These are phyloP conservation scores for Hyphopichia fennica DNA, from an alignment of 1,139 yeast species.

Conservation along the genomic window DNA sequence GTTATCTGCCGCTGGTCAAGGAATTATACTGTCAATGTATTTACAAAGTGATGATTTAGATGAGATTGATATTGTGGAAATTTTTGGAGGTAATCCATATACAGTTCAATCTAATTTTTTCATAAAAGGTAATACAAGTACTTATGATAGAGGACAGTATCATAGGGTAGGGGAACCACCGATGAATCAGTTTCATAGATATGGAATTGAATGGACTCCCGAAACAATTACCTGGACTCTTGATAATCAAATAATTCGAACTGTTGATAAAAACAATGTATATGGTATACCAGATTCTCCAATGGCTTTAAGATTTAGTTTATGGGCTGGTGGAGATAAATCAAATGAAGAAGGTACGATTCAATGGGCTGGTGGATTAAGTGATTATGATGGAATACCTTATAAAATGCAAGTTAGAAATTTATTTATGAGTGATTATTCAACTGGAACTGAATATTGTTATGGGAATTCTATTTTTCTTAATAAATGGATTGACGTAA, in stretches of 20 bases:
- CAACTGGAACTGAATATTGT: slow-evolving; percentile 28
- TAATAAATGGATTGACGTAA: slow-evolving; percentile 15
- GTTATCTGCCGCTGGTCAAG: slow-evolving; percentile 37
- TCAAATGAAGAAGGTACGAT: slow-evolving; percentile 37
- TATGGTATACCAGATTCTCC: slow-evolving; percentile 42
- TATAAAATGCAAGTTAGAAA: slow-evolving; percentile 33
- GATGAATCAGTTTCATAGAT: slow-evolving; percentile 23
- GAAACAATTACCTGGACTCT: slow-evolving; percentile 30
- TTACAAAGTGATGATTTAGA: slow-evolving; percentile 49
- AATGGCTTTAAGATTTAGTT: slow-evolving; percentile 36
- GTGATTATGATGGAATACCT: slow-evolving; percentile 34
- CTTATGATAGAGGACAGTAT: slow-evolving; percentile 41
- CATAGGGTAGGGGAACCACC: slow-evolving; percentile 24
- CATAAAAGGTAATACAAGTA: slow-evolving; percentile 44
- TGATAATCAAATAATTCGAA: slow-evolving; percentile 29
- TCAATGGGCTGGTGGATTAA: slow-evolving; percentile 43
- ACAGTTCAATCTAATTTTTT: slow-evolving; percentile 45
- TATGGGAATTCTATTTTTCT: slow-evolving; percentile 22
- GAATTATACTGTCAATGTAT: slow-evolving; percentile 46
- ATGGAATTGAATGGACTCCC: slow-evolving; percentile 42
- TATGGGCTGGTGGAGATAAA: slow-evolving; percentile 47
- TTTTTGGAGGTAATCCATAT: slow-evolving; percentile 39
- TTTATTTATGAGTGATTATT: slow-evolving; percentile 32
- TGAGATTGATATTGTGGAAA: slow-evolving; percentile 47
- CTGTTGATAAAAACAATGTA: slow-evolving; percentile 14